Percentiles rank a stretch among this genome's conserved stretches.
Conservation (phyloP, 192 early-diverging fungal genomes). For the Hyaloraphidium curvatum region DNA sequence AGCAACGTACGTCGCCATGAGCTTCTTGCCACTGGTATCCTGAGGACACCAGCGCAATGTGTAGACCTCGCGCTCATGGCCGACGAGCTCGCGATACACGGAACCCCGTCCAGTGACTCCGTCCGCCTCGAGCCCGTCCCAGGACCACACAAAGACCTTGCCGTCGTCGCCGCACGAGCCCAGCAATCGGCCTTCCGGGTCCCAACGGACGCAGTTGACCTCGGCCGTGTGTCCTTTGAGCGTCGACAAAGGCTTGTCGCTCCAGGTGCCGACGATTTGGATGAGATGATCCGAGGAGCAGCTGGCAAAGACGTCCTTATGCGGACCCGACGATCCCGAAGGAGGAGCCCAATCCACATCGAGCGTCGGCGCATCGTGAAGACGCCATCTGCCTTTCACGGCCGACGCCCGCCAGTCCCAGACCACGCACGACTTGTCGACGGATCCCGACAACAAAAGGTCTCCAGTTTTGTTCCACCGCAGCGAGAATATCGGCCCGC, state of each 20-base stretch:
- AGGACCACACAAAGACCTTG: conserved; percentile 56
- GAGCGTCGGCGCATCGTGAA: conserved; percentile 33
- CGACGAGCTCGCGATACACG: conserved; percentile 17
- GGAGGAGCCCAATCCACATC: conserved; percentile 96
- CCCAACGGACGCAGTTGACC: conserved; percentile 61
- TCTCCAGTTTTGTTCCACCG: conserved; percentile 70
- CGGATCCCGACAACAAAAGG: conserved; percentile 49
- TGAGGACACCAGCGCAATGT: conserved; percentile 73
- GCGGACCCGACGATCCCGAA: too few relatives aligned
- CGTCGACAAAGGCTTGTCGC: conserved; percentile 40
- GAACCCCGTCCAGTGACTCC: background rate
- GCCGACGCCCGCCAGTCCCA: conserved; percentile 67
- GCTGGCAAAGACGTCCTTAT: conserved; percentile 81
- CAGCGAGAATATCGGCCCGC: conserved; percentile 59
- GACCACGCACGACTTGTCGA: conserved; percentile 61
- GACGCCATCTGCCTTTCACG: conserved; percentile 43
- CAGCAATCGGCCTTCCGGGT: conserved; percentile 36
- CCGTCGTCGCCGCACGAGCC: conserved; percentile 64
- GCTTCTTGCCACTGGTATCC: background rate
- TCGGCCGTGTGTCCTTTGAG: conserved; percentile 64
- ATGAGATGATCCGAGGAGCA: conserved; percentile 65
- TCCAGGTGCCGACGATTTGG: conserved; percentile 57
- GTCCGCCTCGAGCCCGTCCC: conserved; percentile 25
- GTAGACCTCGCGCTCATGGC: conserved; percentile 61
- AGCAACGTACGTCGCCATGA: background rate